Conservation (phyloP, 352 stramenopile species). For the Globisporangium nagaii region DNA sequence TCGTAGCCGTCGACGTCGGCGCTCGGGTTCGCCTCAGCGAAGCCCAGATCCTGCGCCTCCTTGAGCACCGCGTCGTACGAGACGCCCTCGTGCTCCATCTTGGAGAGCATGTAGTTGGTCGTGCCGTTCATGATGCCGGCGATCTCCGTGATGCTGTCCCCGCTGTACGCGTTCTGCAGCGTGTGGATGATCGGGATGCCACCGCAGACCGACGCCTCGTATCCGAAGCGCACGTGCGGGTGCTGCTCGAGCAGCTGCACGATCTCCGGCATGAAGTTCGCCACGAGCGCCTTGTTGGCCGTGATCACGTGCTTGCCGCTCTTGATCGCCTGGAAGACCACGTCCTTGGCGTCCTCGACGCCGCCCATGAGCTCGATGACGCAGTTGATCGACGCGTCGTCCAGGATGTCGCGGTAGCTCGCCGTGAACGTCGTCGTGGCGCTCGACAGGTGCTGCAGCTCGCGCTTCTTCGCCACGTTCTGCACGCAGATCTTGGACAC, state of each 20-base stretch:
- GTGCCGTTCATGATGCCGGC: slow-evolving; percentile 97
- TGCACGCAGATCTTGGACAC: slow-evolving; percentile 87
- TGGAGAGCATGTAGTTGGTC: slow-evolving; percentile 98
- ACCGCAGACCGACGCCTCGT: slow-evolving; percentile 95
- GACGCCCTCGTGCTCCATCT: slow-evolving; percentile 93
- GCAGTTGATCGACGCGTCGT: slow-evolving; percentile 93
- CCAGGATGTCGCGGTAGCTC: slow-evolving; percentile 82
- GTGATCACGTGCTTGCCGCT: slow-evolving; percentile 95
- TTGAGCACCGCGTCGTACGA: slow-evolving; percentile 92
- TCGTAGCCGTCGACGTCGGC: slow-evolving; percentile 95
- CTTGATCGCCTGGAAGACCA: slow-evolving; percentile 89
- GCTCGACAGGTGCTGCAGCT: slow-evolving; percentile 51
- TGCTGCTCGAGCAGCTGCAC: slow-evolving; percentile 73
- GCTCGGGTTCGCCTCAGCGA: slow-evolving; percentile 93
- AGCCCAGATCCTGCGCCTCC: slow-evolving; percentile 92
- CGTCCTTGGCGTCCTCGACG: slow-evolving; percentile 91
- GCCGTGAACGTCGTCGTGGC: slow-evolving; percentile 51
- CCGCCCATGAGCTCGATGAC: slow-evolving; percentile 96
- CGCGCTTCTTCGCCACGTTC: slow-evolving; percentile 66
- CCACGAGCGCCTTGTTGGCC: slow-evolving; percentile 96
- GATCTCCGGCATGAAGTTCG: slow-evolving; percentile 92
- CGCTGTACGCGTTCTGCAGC: slow-evolving; percentile 90
- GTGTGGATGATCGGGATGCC: slow-evolving; percentile 97
- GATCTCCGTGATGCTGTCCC: slow-evolving; percentile 91
- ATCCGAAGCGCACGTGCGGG: slow-evolving; percentile 87